Evolutionary conservation across 306 rosid species (phyloP), one percentile per base, ranked within the genome.

Genomic region (Corylus avellana): DNA sequence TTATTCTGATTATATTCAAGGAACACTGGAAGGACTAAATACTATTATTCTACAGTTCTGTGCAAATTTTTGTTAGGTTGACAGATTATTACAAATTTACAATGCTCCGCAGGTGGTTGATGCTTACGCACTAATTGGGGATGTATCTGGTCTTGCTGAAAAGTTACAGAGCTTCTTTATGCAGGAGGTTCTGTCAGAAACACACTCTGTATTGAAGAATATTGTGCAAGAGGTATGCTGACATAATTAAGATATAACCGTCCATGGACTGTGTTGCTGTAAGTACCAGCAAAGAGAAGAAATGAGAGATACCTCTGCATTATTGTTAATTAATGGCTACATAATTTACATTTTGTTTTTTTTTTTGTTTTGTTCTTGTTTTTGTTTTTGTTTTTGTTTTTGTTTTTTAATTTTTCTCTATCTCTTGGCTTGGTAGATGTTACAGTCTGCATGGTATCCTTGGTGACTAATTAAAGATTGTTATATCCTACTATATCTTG

Each of bases 111-210:
- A 93, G 99, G 99, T 93, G 73, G 77, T 93, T 81, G 99, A 96
- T 88, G 99, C 99, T 18, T 96, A 95, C 62, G 97, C 99, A 74
- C 88, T 96, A 69, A 96, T 96, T 54, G 99, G 99, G 77, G 99
- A 96, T 85, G 82, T 89, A 49, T 76, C 94, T 50, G 99, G 99
- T 83, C 99, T 96, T 76, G 96, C 98, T 61, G 99, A 96, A 82
- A 96, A 96, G 92, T 90, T 96, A 84, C 99, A 96, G 81, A 96
- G 99, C 90, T 96, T 91, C 85, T 96, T 93, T 86, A 91, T 96
- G 98, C 98, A 96, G 90, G 99, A 96, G 90, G 98, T 96, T 87
- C 88, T 96, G 73, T 88, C 99, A 49, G 94, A 91, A 90, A 93
- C 97, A 48, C 96, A 96, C 82, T 84, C 84, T 75, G 89, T 90